Evolutionary conservation across 169 alveolate genomes (phyloP).

Genomic region (Plasmodium billcollinsi): DNA sequence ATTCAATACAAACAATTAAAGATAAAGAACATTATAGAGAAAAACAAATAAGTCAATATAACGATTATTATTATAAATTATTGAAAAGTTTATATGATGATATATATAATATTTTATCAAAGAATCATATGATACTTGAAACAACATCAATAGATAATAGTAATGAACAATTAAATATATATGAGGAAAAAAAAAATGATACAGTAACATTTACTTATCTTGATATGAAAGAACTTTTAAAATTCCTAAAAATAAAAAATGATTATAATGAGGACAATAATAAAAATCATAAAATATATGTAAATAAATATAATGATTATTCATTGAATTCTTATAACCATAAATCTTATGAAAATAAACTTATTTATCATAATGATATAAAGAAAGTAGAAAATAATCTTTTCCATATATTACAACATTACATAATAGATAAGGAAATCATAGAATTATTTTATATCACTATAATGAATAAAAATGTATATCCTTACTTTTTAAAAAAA

Average conservation of each 20-base stretch:
- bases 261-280: constrained; percentile 5
- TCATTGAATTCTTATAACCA: too few relatives aligned
- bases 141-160: not conserved
- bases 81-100: constrained; percentile 43
- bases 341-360: too few relatives aligned
- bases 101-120: constrained; percentile 16
- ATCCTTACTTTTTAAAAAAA: not conserved
- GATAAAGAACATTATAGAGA: not conserved
- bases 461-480: constrained; percentile 10
- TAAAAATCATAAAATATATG: too few relatives aligned
- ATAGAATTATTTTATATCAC: constrained; percentile 40
- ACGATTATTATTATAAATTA: constrained; percentile 40
- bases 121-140: not conserved
- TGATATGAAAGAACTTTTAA: constrained; percentile 71
- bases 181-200: constrained; percentile 11
- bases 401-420: constrained; percentile 6
- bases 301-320: too few relatives aligned
- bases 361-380: not conserved
- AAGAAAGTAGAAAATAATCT: constrained; percentile 7
- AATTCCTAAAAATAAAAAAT: constrained; percentile 36
- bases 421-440: constrained; percentile 26
- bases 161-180: not conserved
- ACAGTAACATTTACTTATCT: not conserved
- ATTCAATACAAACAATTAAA: not conserved
- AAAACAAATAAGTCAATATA: constrained; percentile 1